These are phyloP conservation scores for Tulasnella sp. DNA, from an alignment of 768 basidiomycete genomes.

Conservation along the genomic window DNA sequence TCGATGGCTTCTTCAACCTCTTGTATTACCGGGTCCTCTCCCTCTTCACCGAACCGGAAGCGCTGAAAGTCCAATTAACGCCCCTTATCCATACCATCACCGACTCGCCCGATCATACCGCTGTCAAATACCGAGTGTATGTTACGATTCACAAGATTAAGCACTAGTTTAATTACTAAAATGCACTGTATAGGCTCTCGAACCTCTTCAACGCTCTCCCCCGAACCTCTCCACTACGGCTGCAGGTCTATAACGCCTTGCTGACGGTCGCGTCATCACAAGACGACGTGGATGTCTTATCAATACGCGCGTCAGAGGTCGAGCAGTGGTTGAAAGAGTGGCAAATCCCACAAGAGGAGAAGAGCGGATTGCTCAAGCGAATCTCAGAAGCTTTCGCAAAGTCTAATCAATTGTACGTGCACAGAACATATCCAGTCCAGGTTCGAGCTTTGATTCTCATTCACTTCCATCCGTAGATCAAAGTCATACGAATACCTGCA, in stretches of 20 bases:
- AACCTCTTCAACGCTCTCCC: constrained; percentile 75
- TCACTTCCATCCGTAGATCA: constrained; percentile 32
- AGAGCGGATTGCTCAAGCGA: constrained; percentile 52
- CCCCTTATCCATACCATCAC: constrained; percentile 46
- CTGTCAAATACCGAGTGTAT: constrained; percentile 69
- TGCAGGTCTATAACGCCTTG: constrained; percentile 51
- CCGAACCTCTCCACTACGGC: constrained; percentile 51
- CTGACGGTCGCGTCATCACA: constrained; percentile 48
- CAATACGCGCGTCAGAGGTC: constrained; percentile 48
- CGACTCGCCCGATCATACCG: constrained; percentile 39
- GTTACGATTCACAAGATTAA: constrained; percentile 26
- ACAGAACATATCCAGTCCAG: too few species aligned
- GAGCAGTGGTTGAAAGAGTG: constrained; percentile 72
- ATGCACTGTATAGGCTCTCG: constrained; percentile 43
- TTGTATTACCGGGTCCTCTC: constrained; percentile 61
- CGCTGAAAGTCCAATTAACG: constrained; percentile 42
- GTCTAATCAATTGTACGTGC: constrained; percentile 47
- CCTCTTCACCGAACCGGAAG: constrained; percentile 44
- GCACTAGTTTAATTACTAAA: neutral
- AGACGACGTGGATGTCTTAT: constrained; percentile 52
- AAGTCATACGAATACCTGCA: constrained; percentile 56
- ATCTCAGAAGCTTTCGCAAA: constrained; percentile 51
- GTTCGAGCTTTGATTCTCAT: too few species aligned
- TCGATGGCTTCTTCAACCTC: constrained; percentile 83
- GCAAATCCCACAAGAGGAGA: constrained; percentile 52